These are phyloP conservation scores for Penicillium corylophilum DNA, from an alignment of 2,329 filamentous ascomycete genomes.

Conservation along the genomic window DNA sequence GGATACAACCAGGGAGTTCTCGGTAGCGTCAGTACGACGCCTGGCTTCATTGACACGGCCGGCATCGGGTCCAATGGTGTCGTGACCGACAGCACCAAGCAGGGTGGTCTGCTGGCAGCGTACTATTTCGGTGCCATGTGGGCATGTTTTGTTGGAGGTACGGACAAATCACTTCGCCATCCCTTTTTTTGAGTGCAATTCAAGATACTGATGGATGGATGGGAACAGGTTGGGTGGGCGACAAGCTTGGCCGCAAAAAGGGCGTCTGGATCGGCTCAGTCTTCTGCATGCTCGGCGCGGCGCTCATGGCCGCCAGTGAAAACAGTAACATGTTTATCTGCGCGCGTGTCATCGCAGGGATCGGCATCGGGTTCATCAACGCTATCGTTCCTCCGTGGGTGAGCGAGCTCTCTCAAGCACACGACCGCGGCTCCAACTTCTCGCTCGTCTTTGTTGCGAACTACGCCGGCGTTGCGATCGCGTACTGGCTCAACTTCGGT, in stretches of 20 bases:
- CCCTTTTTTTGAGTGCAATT: neutral
- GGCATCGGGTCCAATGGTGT: constrained; percentile 21
- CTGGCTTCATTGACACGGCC: constrained; percentile 30
- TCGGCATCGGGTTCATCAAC: constrained; percentile 35
- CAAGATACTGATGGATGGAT: constrained; percentile 1
- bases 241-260: constrained; percentile 28
- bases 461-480: constrained; percentile 29
- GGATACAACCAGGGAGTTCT: constrained; percentile 34
- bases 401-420: constrained; percentile 26
- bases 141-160: constrained; percentile 25
- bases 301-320: constrained; percentile 16
- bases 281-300: constrained; percentile 28
- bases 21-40: constrained; percentile 27
- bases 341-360: constrained; percentile 30
- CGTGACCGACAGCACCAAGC: constrained; percentile 28
- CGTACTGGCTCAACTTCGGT: constrained; percentile 34
- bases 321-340: constrained; percentile 32
- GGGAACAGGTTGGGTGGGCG: constrained; percentile 23
- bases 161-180: neutral
- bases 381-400: constrained; percentile 29
- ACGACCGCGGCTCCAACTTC: constrained; percentile 28
- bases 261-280: constrained; percentile 24
- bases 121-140: constrained; percentile 33
- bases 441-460: constrained; percentile 31
- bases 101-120: constrained; percentile 29